These are phyloP conservation scores for Fusarium brachygibbosum DNA, from an alignment of 2,329 filamentous ascomycete species.

Conservation along the genomic window DNA sequence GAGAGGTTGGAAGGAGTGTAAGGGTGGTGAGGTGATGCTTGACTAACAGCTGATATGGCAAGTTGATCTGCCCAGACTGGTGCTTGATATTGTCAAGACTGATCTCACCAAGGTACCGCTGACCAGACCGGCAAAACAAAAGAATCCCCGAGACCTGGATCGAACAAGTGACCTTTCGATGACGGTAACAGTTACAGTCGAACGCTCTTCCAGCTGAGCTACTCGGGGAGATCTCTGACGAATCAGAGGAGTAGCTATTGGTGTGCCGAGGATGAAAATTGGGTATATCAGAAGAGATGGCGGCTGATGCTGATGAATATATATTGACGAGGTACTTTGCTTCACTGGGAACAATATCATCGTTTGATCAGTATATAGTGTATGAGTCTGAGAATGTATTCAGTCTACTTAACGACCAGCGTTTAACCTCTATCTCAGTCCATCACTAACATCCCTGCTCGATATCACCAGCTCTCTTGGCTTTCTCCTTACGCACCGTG, in stretches of 20 bases:
- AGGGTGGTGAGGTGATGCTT: constrained; percentile 50
- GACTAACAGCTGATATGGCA: not conserved
- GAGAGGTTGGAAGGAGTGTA: constrained; percentile 62
- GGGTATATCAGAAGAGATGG: not conserved
- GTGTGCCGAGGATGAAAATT: not conserved
- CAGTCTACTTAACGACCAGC: no score
- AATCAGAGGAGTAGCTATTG: constrained; percentile 5
- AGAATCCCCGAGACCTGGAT: constrained; percentile 47
- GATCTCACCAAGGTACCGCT: not conserved
- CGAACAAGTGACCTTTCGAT: constrained; percentile 49
- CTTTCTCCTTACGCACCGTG: not conserved
- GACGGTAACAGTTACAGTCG: constrained; percentile 41
- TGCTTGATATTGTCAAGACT: no score
- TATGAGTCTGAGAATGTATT: no score
- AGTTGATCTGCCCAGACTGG: no score
- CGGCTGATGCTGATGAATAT: no score
- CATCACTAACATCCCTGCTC: no score
- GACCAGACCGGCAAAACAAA: not conserved
- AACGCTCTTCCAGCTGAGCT: constrained; percentile 50
- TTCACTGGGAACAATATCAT: no score
- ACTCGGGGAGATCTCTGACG: constrained; percentile 37
- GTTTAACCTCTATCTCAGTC: no score
- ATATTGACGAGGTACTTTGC: no score
- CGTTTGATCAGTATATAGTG: no score
- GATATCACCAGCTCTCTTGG: not conserved